Conservation (phyloP, 2,329 filamentous ascomycete genomes). For the Ramularia collo-cygni region DNA sequence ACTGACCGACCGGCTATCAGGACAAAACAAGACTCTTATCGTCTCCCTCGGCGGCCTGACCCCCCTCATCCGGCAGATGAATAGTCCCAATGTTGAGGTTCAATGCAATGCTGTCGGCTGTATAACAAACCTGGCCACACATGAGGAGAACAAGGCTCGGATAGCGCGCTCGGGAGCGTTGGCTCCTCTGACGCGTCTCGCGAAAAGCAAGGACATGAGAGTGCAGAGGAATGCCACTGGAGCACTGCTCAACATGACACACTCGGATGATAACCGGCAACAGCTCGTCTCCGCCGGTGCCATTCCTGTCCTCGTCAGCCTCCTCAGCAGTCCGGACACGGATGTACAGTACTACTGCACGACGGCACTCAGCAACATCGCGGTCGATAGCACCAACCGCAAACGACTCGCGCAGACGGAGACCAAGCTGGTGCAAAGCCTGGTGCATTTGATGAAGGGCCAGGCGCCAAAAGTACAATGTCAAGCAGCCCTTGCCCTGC, state of each 20-base stretch:
- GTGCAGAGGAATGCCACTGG: constrained; percentile 97
- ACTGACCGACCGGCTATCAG: constrained; percentile 62
- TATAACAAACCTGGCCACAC: constrained; percentile 95
- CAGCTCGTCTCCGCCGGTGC: constrained; percentile 95
- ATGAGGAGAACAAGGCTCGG: constrained; percentile 98
- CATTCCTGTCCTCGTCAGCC: constrained; percentile 93
- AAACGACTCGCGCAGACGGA: constrained; percentile 88
- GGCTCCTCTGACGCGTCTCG: constrained; percentile 80
- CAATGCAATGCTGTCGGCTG: constrained; percentile 99
- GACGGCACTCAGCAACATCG: constrained; percentile 96
- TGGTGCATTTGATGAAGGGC: constrained; percentile 96
- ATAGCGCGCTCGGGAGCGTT: constrained; percentile 93
- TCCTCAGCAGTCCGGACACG: constrained; percentile 86
- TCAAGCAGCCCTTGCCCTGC: constrained; percentile 86
- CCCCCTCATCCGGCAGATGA: constrained; percentile 95
- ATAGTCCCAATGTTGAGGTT: constrained; percentile 94
- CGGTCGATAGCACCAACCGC: constrained; percentile 84
- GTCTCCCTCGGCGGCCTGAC: constrained; percentile 84
- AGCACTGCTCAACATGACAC: constrained; percentile 96
- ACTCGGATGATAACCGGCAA: constrained; percentile 97
- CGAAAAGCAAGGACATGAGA: constrained; percentile 97
- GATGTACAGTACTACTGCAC: constrained; percentile 99
- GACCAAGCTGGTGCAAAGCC: constrained; percentile 80
- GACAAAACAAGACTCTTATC: constrained; percentile 96
- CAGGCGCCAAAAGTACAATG: constrained; percentile 97